Base-by-base conservation (phyloP, 164 flowering plant genomes). In the Macadamia integrifolia region DNA sequence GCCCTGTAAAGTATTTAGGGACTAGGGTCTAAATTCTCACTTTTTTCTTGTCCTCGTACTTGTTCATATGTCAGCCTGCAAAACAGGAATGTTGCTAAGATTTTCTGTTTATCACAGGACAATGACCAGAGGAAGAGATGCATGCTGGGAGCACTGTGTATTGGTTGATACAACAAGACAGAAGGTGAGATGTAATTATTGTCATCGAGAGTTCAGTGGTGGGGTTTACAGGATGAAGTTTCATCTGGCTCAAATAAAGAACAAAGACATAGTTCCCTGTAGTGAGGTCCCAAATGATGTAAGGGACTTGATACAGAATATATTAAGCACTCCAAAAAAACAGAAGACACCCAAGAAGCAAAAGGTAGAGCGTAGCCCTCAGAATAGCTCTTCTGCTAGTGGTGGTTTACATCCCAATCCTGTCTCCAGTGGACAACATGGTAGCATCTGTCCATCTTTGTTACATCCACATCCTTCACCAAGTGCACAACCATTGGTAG, bases 111-210 rank as follows among this genome's bases (percentile, higher is more conserved):
- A 46, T 67, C 64, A 48, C 71, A 78, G 82, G 74, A 74, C 50
- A 46, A 87, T 87, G 92, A 89, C 84, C 50, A 81, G 92, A 63
- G 92, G 88, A 76, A 83, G 86, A 73, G 92, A 88, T 86, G 86
- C 90, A 10, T 86, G 90, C 67, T 86, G 92, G 92, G 87, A 88
- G 74, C 90, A 88, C 67, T 88, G 92, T 78, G 84, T 77, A 32
- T 85, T 88, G 75, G 83, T 86, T 72, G 90, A 88, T 76, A 86
- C 88, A 73, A 81, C 86, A 28, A 80, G 77, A 67, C 90, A 86
- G 74, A 88, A 88, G 77, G 92, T 88, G 58, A 71, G 83, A 62
- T 88, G 92, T 74, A 86, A 88, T 73, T 88, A 88, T 71, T 88
- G 90, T 68, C 84, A 78, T 14, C 67, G 86, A 70, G 88, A 84